phyloP scores from a whole-genome alignment of 2,329 filamentous ascomycete genomes.

The Aspergillus tanneri region DNA sequence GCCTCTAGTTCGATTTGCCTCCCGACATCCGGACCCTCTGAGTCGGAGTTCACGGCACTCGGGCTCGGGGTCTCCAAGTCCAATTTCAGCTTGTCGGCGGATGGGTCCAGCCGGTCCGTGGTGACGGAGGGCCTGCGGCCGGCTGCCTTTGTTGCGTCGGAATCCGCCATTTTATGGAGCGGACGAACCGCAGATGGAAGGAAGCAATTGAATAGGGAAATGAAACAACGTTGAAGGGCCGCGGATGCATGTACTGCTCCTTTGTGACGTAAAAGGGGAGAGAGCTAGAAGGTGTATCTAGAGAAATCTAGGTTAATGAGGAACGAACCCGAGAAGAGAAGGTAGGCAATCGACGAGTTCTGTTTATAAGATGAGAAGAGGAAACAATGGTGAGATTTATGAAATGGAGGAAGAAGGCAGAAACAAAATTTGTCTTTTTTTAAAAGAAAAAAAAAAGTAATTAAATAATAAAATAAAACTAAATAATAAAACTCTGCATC shows the following conservation, averaged over 20 bases:
- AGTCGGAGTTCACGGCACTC: slow-evolving; percentile 32
- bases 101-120: slow-evolving; percentile 24
- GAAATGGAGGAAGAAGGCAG: no score
- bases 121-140: slow-evolving; percentile 20
- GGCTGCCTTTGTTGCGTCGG: slow-evolving; percentile 24
- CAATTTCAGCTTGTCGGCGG: slow-evolving; percentile 29
- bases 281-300: neutral
- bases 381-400: no score
- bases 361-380: no score
- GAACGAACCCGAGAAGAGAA: slow-evolving; percentile 9
- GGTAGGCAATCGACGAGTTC: neutral
- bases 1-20: slow-evolving; percentile 76
- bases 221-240: slow-evolving; percentile 23
- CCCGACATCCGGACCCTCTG: slow-evolving; percentile 50
- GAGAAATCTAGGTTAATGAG: neutral
- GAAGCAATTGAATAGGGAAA: slow-evolving; percentile 29
- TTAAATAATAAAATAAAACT: slow-evolving; percentile 10
- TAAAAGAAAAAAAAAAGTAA: slow-evolving; percentile 4
- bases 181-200: slow-evolving; percentile 36
- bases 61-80: slow-evolving; percentile 31
- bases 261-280: slow-evolving; percentile 1
- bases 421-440: no score
- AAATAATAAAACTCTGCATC: slow-evolving; percentile 7
- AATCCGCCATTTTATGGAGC: slow-evolving; percentile 42
- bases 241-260: slow-evolving; percentile 38